Percentiles rank a stretch among this genome's conserved stretches.
phyloP scores from a whole-genome alignment of 192 early-diverging fungal species.

The Mortierella hygrophila region DNA sequence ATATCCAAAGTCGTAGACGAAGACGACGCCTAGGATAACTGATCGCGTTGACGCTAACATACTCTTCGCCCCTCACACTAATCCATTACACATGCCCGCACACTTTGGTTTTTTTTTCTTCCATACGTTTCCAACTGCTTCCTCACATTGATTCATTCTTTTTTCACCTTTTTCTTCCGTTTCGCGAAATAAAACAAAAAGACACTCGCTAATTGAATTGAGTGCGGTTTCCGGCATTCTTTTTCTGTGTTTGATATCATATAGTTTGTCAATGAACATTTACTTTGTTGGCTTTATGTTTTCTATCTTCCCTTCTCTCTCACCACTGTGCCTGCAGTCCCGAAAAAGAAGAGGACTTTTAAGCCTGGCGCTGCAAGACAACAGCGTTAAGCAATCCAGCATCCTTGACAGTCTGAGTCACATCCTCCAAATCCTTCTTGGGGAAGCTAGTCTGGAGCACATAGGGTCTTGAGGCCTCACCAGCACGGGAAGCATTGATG shows the following conservation, averaged over 20 bases:
- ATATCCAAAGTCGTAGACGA: too few species aligned
- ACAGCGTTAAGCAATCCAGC: slow-evolving; percentile 91
- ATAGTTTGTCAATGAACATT: background rate
- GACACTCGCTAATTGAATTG: too few species aligned
- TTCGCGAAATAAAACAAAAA: too few species aligned
- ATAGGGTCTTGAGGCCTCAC: slow-evolving; percentile 72
- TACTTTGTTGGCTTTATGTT: background rate
- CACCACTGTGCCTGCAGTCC: background rate
- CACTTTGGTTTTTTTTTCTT: background rate
- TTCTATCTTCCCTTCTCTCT: background rate
- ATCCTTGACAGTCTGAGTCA: slow-evolving; percentile 77
- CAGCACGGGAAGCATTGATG: slow-evolving; percentile 76
- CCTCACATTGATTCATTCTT: too few species aligned
- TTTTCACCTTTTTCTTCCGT: too few species aligned
- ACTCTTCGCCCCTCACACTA: too few species aligned
- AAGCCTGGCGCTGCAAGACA: slow-evolving; percentile 74
- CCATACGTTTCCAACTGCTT: too few species aligned
- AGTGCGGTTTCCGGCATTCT: too few species aligned
- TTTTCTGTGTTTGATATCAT: background rate
- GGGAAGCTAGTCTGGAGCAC: slow-evolving; percentile 91
- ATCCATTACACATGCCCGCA: background rate
- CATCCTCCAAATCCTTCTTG: slow-evolving; percentile 80
- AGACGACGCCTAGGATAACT: too few species aligned
- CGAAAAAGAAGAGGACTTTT: background rate
- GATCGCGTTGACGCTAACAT: too few species aligned